These are phyloP conservation scores for Fennellomyces sp. DNA, from an alignment of 371 early-diverging fungal genomes.

Conservation along the genomic window DNA sequence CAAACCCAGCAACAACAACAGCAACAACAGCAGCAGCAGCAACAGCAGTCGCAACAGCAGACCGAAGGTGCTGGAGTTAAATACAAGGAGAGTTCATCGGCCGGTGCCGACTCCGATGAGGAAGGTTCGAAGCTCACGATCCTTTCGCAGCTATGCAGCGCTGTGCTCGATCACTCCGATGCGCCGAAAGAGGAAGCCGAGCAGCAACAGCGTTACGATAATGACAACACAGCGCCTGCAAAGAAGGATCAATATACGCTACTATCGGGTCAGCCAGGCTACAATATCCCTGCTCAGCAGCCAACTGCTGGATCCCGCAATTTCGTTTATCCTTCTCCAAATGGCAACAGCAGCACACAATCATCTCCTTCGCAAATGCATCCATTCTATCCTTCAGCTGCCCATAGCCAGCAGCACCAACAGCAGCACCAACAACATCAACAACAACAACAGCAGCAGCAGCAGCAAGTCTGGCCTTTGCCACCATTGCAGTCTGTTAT, in stretches of 20 bases:
- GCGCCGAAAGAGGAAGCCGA: constrained; percentile 12
- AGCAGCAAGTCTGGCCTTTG: constrained; percentile 16
- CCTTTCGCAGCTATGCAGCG: constrained; percentile 52
- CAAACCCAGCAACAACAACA: constrained; percentile 5
- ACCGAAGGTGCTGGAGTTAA: not conserved
- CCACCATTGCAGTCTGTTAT: constrained; percentile 15
- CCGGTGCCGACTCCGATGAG: constrained; percentile 38
- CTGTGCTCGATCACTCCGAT: constrained; percentile 43
- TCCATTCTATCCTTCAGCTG: too few relatives aligned
- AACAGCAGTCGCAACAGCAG: constrained; percentile 2
- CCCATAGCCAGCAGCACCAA: too few relatives aligned
- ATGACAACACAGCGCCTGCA: not conserved
- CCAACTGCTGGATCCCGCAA: not conserved
- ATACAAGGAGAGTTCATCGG: constrained; percentile 9
- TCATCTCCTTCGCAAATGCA: not conserved
- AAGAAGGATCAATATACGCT: constrained; percentile 4
- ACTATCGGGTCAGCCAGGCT: not conserved
- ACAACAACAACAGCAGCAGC: not conserved
- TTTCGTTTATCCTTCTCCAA: not conserved
- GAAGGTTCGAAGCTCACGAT: constrained; percentile 52
- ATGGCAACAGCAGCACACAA: constrained; percentile 5
- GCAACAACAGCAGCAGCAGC: constrained; percentile 8
- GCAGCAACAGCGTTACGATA: not conserved
- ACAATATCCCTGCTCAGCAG: constrained; percentile 1
- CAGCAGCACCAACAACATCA: constrained; percentile 5